These are phyloP conservation scores for Elongisporangium prolatum DNA, from an alignment of 352 stramenopile genomes.

Conservation along the genomic window DNA sequence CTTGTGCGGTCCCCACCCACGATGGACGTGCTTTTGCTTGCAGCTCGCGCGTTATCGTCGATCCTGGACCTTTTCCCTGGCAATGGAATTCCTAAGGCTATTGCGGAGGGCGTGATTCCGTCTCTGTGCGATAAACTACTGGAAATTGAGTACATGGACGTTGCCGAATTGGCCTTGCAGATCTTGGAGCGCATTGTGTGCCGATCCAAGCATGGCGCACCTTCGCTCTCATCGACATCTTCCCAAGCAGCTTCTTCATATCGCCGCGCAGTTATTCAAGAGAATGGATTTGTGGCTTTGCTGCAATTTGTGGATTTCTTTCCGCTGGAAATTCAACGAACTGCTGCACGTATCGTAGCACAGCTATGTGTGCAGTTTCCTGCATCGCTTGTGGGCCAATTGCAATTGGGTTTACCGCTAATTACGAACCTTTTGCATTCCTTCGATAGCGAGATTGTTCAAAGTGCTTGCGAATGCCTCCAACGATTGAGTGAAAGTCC, in stretches of 20 bases:
- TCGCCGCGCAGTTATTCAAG: constrained; percentile 36
- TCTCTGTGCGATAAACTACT: constrained; percentile 66
- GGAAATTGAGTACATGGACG: constrained; percentile 83
- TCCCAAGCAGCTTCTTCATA: too few species aligned
- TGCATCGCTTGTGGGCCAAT: constrained; percentile 13
- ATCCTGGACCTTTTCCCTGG: constrained; percentile 55
- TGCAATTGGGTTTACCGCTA: constrained; percentile 36
- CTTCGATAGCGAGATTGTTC: constrained; percentile 48
- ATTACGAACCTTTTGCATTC: constrained; percentile 45
- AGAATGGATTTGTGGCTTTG: constrained; percentile 61
- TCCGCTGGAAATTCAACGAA: constrained; percentile 65
- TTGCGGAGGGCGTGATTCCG: constrained; percentile 38
- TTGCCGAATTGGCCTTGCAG: constrained; percentile 63
- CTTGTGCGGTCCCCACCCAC: constrained; percentile 37
- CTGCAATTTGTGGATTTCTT: constrained; percentile 84
- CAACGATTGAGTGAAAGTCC: constrained; percentile 42
- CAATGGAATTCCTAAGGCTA: constrained; percentile 33
- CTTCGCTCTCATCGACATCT: constrained; percentile 7
- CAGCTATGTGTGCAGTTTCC: constrained; percentile 47
- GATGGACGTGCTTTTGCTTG: constrained; percentile 62
- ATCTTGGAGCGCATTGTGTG: constrained; percentile 63
- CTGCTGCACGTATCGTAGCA: constrained; percentile 43
- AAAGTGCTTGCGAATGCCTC: constrained; percentile 45
- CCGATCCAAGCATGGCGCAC: constrained; percentile 9
- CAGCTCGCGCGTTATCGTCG: constrained; percentile 41